A percentile compares a stretch with the other conserved stretches of the same genome.
These are phyloP conservation scores for Theileria annulata DNA, from an alignment of 169 alveolate species.

Conservation along the genomic window DNA sequence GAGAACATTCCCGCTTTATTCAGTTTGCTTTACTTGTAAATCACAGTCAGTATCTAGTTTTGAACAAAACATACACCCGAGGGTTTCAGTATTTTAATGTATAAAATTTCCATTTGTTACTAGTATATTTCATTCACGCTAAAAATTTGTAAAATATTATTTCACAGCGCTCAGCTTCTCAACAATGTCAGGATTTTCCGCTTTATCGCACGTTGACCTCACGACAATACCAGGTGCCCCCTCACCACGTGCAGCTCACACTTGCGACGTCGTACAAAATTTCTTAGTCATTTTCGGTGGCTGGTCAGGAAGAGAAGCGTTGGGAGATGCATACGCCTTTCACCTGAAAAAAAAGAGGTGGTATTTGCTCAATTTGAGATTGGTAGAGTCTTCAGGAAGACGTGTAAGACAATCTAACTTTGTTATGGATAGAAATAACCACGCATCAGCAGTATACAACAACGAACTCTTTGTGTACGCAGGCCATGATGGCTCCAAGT, in stretches of 20 bases:
- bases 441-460: conserved; percentile 63
- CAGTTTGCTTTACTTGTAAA: not conserved
- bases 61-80: not conserved
- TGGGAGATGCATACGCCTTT: conserved; percentile 73
- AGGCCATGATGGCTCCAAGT: conserved; percentile 73
- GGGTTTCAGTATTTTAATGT: not conserved
- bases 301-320: conserved; percentile 74
- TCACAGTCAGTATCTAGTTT: not conserved
- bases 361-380: conserved; percentile 64
- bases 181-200: conserved; percentile 26
- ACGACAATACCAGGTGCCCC: conserved; percentile 71
- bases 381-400: conserved; percentile 33
- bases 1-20: not conserved
- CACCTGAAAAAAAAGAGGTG: conserved; percentile 68
- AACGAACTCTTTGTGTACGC: conserved; percentile 73
- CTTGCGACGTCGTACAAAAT: conserved; percentile 71
- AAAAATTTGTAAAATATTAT: conserved; percentile 3
- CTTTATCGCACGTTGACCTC: conserved; percentile 51
- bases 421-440: conserved; percentile 69
- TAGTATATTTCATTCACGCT: not conserved
- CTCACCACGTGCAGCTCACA: conserved; percentile 79
- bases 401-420: conserved; percentile 15
- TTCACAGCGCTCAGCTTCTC: not conserved
- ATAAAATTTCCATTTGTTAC: not conserved
- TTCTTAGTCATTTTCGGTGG: conserved; percentile 74